Conservation (phyloP, 371 early-diverging fungal species). For the Batrachochytrium dendrobatidis region DNA sequence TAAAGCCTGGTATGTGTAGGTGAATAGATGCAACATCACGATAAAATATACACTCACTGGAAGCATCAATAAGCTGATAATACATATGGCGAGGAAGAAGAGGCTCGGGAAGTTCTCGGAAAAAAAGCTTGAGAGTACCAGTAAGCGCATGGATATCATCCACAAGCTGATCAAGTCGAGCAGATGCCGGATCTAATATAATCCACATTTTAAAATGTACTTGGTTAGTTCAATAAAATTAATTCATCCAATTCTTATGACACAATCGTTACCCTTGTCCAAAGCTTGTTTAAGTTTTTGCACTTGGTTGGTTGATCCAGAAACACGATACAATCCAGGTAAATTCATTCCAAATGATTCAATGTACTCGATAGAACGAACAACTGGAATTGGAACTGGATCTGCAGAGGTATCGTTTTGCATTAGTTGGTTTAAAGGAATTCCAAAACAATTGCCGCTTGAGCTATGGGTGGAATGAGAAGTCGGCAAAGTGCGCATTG, state of each 20-base stretch:
- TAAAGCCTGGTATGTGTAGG: not conserved
- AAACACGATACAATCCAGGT: slow-evolving; percentile 77
- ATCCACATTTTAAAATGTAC: not conserved
- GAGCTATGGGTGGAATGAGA: too few relatives aligned
- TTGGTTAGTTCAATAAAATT: slow-evolving; percentile 6
- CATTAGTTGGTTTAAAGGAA: slow-evolving; percentile 49
- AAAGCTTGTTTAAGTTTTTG: slow-evolving; percentile 59
- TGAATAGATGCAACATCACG: not conserved
- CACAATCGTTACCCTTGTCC: slow-evolving; percentile 48
- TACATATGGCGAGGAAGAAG: slow-evolving; percentile 60
- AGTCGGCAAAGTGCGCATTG: too few relatives aligned
- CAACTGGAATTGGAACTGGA: slow-evolving; percentile 63
- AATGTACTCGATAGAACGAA: slow-evolving; percentile 66
- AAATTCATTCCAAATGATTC: slow-evolving; percentile 49
- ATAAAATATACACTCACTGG: slow-evolving; percentile 36
- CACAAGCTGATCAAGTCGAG: slow-evolving; percentile 53
- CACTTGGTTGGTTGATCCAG: slow-evolving; percentile 64
- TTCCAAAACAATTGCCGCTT: slow-evolving; percentile 51
- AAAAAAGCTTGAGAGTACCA: slow-evolving; percentile 81
- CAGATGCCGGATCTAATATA: slow-evolving; percentile 29
- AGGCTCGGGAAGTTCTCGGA: slow-evolving; percentile 84
- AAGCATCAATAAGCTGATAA: slow-evolving; percentile 59
- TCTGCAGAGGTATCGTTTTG: slow-evolving; percentile 48
- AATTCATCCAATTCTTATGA: too few relatives aligned
- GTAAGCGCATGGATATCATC: slow-evolving; percentile 73